Percentiles rank a stretch among this genome's conserved stretches.
Evolutionary conservation across 1,139 yeast genomes (phyloP).

Genomic region (Yamadazyma kanchanaburiensis): DNA sequence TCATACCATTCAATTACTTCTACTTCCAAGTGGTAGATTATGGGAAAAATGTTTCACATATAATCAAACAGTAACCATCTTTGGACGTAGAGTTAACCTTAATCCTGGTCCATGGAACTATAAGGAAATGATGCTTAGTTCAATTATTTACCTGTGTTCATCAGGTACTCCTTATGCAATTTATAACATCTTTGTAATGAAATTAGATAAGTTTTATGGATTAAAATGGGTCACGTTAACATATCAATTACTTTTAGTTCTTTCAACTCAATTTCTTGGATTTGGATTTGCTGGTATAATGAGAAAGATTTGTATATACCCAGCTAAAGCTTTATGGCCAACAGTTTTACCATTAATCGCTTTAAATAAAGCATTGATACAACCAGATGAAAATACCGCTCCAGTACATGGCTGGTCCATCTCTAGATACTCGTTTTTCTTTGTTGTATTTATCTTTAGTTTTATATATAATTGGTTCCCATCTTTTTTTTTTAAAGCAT

Average conservation of each 20-base stretch:
- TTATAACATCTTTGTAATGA: slow-evolving; percentile 45
- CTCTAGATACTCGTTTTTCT: slow-evolving; percentile 39
- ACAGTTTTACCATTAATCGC: slow-evolving; percentile 45
- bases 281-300: slow-evolving; percentile 47
- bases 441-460: slow-evolving; percentile 27
- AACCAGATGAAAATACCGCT: slow-evolving; percentile 19
- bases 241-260: slow-evolving; percentile 34
- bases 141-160: slow-evolving; percentile 45
- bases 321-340: slow-evolving; percentile 46
- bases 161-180: slow-evolving; percentile 44
- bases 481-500: slow-evolving; percentile 36
- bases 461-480: slow-evolving; percentile 46
- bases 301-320: slow-evolving; percentile 43
- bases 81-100: slow-evolving; percentile 23
- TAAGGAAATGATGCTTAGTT: slow-evolving; percentile 63
- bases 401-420: slow-evolving; percentile 39
- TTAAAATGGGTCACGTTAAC: slow-evolving; percentile 42
- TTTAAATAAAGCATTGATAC: slow-evolving; percentile 40
- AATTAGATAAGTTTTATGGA: slow-evolving; percentile 40
- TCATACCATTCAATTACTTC: slow-evolving; percentile 40
- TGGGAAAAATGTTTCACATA: slow-evolving; percentile 35
- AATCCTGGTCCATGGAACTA: slow-evolving; percentile 55
- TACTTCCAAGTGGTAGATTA: slow-evolving; percentile 39
- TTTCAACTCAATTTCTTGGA: slow-evolving; percentile 45
- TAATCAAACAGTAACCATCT: slow-evolving; percentile 18